Evolutionary conservation across 306 rosid genomes (phyloP).

Genomic region (Fagus crenata): DNA sequence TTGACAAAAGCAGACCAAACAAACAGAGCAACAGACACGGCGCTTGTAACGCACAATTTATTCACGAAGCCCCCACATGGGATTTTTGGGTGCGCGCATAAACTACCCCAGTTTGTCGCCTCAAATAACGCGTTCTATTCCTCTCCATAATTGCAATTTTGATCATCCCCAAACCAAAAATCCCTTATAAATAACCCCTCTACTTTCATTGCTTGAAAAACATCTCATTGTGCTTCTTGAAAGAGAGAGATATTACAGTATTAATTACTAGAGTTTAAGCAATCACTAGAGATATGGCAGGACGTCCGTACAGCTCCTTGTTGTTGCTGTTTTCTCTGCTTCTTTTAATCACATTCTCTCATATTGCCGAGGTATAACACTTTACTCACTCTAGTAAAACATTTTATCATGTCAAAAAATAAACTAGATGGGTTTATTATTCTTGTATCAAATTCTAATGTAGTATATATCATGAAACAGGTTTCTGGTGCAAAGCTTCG

Average conservation of each 20-base stretch:
- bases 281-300: constrained; percentile 33
- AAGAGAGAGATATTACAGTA: neutral
- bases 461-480: constrained; percentile 31
- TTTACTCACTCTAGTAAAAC: neutral
- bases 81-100: neutral
- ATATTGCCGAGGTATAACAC: constrained; percentile 52
- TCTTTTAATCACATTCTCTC: constrained; percentile 56
- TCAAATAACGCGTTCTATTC: constrained; percentile 35
- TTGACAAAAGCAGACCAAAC: constrained; percentile 38
- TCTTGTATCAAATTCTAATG: constrained; percentile 12
- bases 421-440: too few relatives aligned
- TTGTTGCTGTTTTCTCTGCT: constrained; percentile 53
- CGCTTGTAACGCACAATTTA: constrained; percentile 48
- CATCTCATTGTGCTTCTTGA: neutral
- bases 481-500: constrained; percentile 48
- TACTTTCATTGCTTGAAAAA: neutral
- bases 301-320: constrained; percentile 40
- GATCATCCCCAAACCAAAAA: neutral
- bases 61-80: constrained; percentile 21
- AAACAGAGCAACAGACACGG: constrained; percentile 42
- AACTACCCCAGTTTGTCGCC: constrained; percentile 28
- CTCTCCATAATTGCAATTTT: neutral
- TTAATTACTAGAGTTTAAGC: neutral
- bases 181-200: constrained; percentile 44
- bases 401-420: too few relatives aligned